These are phyloP conservation scores for Ophiocordyceps camponoti-floridani DNA, from an alignment of 2,329 filamentous ascomycete genomes.

Conservation along the genomic window DNA sequence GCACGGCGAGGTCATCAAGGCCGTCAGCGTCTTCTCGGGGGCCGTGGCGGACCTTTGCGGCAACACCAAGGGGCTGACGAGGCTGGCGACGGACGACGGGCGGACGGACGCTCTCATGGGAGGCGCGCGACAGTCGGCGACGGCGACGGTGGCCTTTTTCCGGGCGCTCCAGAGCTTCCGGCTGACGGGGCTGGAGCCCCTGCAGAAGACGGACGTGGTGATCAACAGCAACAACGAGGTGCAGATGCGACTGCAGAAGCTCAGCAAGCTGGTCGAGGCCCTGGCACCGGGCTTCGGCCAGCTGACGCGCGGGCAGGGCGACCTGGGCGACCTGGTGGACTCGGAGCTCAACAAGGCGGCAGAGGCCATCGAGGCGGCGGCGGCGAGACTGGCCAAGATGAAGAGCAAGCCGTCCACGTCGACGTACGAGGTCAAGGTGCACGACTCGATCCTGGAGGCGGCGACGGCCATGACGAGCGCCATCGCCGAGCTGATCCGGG, in stretches of 20 bases:
- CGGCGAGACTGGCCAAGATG: slow-evolving; percentile 74
- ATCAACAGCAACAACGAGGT: slow-evolving; percentile 97
- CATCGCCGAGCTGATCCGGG: slow-evolving; percentile 87
- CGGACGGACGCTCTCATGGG: slow-evolving; percentile 75
- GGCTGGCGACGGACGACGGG: slow-evolving; percentile 89
- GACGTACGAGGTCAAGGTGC: slow-evolving; percentile 89
- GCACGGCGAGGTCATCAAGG: slow-evolving; percentile 82
- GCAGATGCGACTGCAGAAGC: slow-evolving; percentile 77
- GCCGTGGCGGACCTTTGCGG: slow-evolving; percentile 85
- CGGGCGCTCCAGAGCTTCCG: slow-evolving; percentile 85
- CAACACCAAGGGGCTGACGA: slow-evolving; percentile 88
- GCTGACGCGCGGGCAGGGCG: slow-evolving; percentile 60
- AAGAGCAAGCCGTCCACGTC: slow-evolving; percentile 95
- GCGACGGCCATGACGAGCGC: slow-evolving; percentile 87
- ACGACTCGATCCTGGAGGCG: slow-evolving; percentile 86
- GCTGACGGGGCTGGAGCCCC: slow-evolving; percentile 71
- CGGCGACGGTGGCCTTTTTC: slow-evolving; percentile 87
- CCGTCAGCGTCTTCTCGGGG: slow-evolving; percentile 76
- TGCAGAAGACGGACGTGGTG: slow-evolving; percentile 91
- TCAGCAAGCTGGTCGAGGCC: slow-evolving; percentile 83
- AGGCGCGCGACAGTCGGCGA: slow-evolving; percentile 67
- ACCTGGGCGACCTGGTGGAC: slow-evolving; percentile 86
- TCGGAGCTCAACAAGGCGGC: slow-evolving; percentile 83
- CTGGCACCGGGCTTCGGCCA: slow-evolving; percentile 81
- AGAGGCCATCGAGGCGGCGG: slow-evolving; percentile 84